These are phyloP conservation scores for Cudoniella acicularis DNA, from an alignment of 495 filamentous ascomycete genomes.

Conservation along the genomic window DNA sequence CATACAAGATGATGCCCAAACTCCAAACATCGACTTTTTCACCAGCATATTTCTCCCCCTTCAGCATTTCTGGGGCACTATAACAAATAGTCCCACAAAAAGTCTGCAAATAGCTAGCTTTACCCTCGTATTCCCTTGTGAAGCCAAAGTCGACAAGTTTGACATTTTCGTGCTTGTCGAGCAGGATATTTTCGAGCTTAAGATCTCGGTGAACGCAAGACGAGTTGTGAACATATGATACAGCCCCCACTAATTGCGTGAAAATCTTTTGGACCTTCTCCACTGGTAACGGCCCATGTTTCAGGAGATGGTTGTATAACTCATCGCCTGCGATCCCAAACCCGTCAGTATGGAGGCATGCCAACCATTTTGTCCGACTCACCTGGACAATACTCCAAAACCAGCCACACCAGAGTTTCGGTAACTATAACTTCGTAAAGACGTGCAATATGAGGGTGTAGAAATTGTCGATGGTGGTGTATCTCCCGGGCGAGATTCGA, in stretches of 20 bases:
- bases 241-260: constrained; percentile 91
- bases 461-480: constrained; percentile 95
- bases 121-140: constrained; percentile 94
- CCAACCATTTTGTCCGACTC: constrained; percentile 26
- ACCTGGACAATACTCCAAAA: constrained; percentile 96
- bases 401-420: constrained; percentile 91
- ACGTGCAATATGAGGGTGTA: constrained; percentile 95
- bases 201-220: constrained; percentile 95
- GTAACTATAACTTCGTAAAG: constrained; percentile 98
- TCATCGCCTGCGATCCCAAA: constrained; percentile 68
- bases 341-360: constrained; percentile 23
- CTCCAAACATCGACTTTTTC: constrained; percentile 99
- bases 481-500: constrained; percentile 95
- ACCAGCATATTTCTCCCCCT: constrained; percentile 94
- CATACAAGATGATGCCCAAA: constrained; percentile 92
- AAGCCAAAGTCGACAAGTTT: constrained; percentile 99
- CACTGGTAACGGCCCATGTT: constrained; percentile 76
- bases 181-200: constrained; percentile 94
- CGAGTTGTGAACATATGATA: constrained; percentile 91
- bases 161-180: constrained; percentile 96
- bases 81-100: constrained; percentile 98
- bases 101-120: constrained; percentile 91
- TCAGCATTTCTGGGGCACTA: constrained; percentile 96
- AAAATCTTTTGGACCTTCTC: constrained; percentile 95
- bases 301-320: constrained; percentile 89